Evolutionary conservation across 75 land plant genomes (phyloP), one percentile per base, ranked within the genome.

Genomic region (Gnetum montanum): DNA sequence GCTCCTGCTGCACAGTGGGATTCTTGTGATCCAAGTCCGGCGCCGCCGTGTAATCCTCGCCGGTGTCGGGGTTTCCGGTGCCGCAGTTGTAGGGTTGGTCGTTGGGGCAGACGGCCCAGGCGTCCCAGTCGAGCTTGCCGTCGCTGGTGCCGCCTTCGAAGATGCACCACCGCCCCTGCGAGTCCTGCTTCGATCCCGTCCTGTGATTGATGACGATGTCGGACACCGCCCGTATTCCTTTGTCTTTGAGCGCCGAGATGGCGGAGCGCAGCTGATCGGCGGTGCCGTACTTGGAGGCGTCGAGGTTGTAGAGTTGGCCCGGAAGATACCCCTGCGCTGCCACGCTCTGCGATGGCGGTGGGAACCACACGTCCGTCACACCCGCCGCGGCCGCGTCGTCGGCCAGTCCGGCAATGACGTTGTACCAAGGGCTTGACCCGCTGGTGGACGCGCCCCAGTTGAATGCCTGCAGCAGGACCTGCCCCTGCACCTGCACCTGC

Each of bases 141-240:
- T 73, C 76, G 7, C 37, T 67, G 3, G 76, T 73, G n/a, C 76
- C 76, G 3, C 76, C 76, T 37, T 73, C 76, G 57, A 73, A 73
- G 11, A 73, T 62, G 34, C 65, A 71, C 73, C 73, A 73, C 30
- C 46, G 62, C 1, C 76, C 76, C 0, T 62, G n/a, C 4, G 58
- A 37, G 54, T 73, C 76, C 53, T 73, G 60, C 15, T 35, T 22
- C 1, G 70, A 60, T 0, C 60, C 76, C 27, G 73, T 69, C 12
- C 76, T 10, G 40, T 73, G 76, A 61, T 73, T 73, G 31, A 73
- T 63, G 11, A 73, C 76, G 10, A 73, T 69, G 46, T 73, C 76
- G 0, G 74, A 66, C 43, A 69, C 43, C 61, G 67, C 62, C 1
- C 76, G 66, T 23, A 68, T 52, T n/a, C 67, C 67, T 1, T n/a